Conservation (phyloP, 164 flowering plant genomes). For the Vitis cinerea region DNA sequence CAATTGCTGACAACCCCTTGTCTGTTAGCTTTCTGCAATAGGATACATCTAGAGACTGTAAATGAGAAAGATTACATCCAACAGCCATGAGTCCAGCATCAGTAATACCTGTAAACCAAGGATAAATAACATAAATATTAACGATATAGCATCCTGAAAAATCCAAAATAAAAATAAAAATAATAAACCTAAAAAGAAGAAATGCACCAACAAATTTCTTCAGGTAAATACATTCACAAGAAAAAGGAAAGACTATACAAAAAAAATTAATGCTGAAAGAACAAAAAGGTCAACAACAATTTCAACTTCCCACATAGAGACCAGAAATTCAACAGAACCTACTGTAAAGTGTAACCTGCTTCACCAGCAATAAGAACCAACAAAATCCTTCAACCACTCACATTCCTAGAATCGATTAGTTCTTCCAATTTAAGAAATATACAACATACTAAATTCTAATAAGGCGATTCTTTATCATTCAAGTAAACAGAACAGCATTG, state of each 20-base stretch:
- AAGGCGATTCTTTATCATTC: too few species aligned
- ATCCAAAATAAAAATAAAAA: background rate
- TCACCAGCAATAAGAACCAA: background rate
- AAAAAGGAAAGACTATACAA: background rate
- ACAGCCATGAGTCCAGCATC: constrained; percentile 70
- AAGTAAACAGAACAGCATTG: too few species aligned
- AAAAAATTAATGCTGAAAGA: background rate
- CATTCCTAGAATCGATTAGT: background rate
- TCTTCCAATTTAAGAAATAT: background rate
- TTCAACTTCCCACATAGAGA: background rate
- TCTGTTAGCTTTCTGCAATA: constrained; percentile 81
- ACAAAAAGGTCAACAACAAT: background rate
- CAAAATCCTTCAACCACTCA: background rate
- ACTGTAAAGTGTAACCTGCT: background rate
- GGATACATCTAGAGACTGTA: constrained; percentile 80
- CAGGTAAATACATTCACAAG: background rate
- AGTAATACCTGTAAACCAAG: constrained; percentile 62
- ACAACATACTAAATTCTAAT: too few species aligned
- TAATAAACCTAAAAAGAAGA: background rate
- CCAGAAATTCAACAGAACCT: background rate
- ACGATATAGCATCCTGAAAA: background rate
- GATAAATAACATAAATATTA: background rate
- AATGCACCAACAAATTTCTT: too few species aligned
- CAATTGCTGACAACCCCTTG: constrained; percentile 70
- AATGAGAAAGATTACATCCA: constrained; percentile 56